Base-by-base conservation (phyloP, 495 filamentous ascomycete genomes). In the Xylaria bambusicola region DNA sequence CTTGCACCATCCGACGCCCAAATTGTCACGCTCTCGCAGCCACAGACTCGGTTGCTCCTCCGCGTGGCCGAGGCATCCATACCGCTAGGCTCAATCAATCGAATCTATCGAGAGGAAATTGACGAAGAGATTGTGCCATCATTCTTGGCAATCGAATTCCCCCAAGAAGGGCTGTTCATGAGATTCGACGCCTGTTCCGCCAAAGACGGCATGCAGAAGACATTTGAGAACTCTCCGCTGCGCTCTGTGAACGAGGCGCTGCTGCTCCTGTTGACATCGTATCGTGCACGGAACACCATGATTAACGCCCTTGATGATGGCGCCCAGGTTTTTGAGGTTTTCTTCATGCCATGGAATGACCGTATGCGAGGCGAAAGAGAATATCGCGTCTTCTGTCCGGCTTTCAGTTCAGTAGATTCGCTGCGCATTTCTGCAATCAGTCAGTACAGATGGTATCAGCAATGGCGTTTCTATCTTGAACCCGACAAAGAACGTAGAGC, bases 371-470 rank as follows among this genome's bases (percentile, higher is more conserved):
- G 49, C 12, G 64, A 65, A 7, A 35, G 58, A 3, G 66, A 72
- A 48, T 75, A 75, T 50, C 64, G 72, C 7, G 68, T 73, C 13
- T 76, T 71, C 50, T 75, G 72, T 52, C 29, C 57, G 6, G 66
- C 71, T 1, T 58, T 41, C 13, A 12, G 8, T 6, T 6, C 20
- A 7, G n/a, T 2, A 17, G 35, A 52, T 29, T 38, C 27, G 1
- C 41, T 54, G 21, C 54, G 52, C 36, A 69, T 74, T n/a, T 61
- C 69, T 2, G 71, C 60, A 17, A 67, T 72, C 26, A 75, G 72
- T 23, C 69, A 73, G 52, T 73, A 75, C 42, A 29, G 64, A 26
- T 76, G 72, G 73, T 62, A 68, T 48, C 53, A 27, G 33, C 58
- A 53, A 9, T 76, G 72, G 71, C 49, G 62, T 33, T 70, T 68